Conservation (phyloP, 2,329 filamentous ascomycete species). For the Paecilomyces variotii region DNA sequence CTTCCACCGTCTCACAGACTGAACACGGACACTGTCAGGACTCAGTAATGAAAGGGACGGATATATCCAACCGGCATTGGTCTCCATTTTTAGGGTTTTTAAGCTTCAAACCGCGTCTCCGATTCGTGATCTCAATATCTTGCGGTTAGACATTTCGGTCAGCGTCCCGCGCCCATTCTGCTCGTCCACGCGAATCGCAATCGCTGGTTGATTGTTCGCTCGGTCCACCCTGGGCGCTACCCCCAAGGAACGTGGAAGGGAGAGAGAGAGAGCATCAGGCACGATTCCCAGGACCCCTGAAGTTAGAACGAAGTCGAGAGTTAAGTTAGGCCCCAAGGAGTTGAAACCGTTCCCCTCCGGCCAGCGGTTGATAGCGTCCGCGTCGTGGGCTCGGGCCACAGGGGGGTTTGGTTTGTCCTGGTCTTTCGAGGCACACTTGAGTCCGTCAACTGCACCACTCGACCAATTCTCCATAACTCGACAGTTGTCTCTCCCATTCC, state of each 20-base stretch:
- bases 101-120: background rate
- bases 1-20: background rate
- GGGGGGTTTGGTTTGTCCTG: background rate
- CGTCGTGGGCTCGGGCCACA: background rate
- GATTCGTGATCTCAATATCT: background rate
- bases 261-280: background rate
- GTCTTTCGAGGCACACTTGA: background rate
- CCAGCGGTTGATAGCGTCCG: background rate
- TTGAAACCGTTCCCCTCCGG: background rate
- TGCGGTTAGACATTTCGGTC: background rate
- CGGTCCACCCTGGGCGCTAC: background rate
- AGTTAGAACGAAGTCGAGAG: background rate
- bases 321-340: background rate
- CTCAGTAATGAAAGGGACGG: no score
- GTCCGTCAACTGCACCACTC: background rate
- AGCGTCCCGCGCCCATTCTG: background rate
- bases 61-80: background rate
- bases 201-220: background rate
- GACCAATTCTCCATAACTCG: background rate
- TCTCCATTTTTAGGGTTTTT: background rate
- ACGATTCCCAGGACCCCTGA: background rate
- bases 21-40: background rate
- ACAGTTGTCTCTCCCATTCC: background rate
- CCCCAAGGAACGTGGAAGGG: background rate
- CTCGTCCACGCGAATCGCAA: background rate